Base-by-base conservation (phyloP, 352 stramenopile genomes). In the Phytophthora aleatoria region DNA sequence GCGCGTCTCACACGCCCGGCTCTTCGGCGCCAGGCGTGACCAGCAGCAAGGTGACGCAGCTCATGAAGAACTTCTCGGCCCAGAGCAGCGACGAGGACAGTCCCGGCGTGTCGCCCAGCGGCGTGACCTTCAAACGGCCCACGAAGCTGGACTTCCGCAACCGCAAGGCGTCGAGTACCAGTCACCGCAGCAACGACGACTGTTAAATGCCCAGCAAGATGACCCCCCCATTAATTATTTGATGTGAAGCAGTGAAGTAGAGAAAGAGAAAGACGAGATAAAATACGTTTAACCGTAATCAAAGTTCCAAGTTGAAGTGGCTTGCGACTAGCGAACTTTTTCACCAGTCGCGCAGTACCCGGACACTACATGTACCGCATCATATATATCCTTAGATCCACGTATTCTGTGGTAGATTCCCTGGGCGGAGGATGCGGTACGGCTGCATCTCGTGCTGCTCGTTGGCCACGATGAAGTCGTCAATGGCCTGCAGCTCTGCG, bases 1-100 rank as follows among this genome's bases (percentile, higher is more conserved):
- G 28, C 15, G 15, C 30, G 7, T 57, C 53, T 50, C 53, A 69
- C n/a, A 50, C 57, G 31, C 39, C 36, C 42, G 58, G 38, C 33
- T 44, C 53, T 5, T 45, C 56, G 10, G 43, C 65, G 15, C 56
- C 60, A 5, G 57, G 51, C 10, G 56, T 61, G 53, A 67, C 60
- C 31, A 76, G 64, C 30, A 89, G 66, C 64, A 88, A 88, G 43
- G 73, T 91, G 26, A 80, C 83, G 26, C 69, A 82, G 57, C 61
- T 91, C 55, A 89, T 90, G 67, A 90, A 90, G 69, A 91, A 89
- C 67, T 91, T 89, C 30, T 86, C 77, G 8, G 42, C 31, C 3
- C 74, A 79, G 27, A 66, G 71, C 39, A 60, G 61, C 26, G 61
- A 64, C 26, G 50, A 64, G 12, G 58, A 12, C 36, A 67, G 52